Evolutionary conservation across 352 stramenopile genomes (phyloP).

Genomic region (Saprolegnia diclina): DNA sequence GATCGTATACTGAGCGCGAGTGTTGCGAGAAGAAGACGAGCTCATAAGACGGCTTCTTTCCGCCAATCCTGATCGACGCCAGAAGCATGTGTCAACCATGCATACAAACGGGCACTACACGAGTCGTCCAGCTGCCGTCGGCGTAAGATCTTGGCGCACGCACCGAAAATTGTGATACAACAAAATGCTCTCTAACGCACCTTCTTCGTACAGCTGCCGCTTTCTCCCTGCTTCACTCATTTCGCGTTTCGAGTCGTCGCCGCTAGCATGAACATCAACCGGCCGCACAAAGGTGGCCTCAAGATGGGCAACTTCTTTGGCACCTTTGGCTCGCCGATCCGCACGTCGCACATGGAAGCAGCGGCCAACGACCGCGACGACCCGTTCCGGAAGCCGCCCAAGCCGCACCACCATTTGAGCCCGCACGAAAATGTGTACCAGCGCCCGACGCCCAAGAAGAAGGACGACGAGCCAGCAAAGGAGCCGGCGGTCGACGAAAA

Average conservation of each 20-base stretch:
- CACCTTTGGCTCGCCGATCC: constrained; percentile 63
- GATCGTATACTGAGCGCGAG: too few relatives aligned
- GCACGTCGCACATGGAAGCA: constrained; percentile 38
- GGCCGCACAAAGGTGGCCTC: constrained; percentile 1
- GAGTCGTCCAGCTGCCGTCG: neutral
- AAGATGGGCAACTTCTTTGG: constrained; percentile 53
- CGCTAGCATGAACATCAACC: constrained; percentile 22
- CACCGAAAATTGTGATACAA: neutral
- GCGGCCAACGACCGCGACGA: constrained; percentile 1
- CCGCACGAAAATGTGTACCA: constrained; percentile 34
- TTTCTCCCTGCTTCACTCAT: neutral
- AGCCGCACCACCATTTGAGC: constrained; percentile 38
- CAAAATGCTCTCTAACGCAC: neutral
- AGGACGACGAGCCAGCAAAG: constrained; percentile 29
- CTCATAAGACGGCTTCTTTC: neutral
- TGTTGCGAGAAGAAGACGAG: neutral
- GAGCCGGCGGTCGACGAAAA: constrained; percentile 32
- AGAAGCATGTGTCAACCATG: neutral
- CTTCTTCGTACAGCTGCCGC: too few relatives aligned
- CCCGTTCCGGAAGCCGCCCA: neutral
- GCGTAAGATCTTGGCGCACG: constrained; percentile 12
- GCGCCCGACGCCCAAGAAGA: constrained; percentile 31
- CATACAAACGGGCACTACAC: neutral
- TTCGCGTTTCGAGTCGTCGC: neutral
- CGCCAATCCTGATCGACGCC: neutral